Evolutionary conservation across 768 basidiomycete species (phyloP), one percentile per base, ranked within the genome.

Genomic region (Asterophora lycoperdoides): DNA sequence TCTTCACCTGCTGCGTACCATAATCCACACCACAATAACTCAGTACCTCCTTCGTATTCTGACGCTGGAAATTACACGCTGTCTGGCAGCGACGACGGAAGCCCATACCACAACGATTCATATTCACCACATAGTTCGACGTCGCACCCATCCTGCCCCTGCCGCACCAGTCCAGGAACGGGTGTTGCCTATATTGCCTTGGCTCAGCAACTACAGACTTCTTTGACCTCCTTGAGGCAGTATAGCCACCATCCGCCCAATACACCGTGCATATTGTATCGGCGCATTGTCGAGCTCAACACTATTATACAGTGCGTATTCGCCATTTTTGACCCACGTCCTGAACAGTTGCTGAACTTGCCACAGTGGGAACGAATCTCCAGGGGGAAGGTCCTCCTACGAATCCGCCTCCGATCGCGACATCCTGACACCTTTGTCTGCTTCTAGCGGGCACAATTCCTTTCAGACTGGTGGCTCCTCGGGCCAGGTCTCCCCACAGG

Each of bases 341-440:
- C 14, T 29, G 32, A 10, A 11, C 18, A 28, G 20, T 18, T 35
- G 19, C 41, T 36, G 43, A 48, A 35, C 32, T 52, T 50, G 44
- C 53, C 26, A 39, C 57, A 80, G 77, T 63, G 78, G 75, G 26
- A 72, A 68, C 57, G 78, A 81, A 66, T 69, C 71, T 57, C 70
- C 64, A 57, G 79, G 75, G 58, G 66, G 68, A 33, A 70, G 70
- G 39, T 65, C 74, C 40, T 68, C 76, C 32, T 82, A 82, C 60
- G 80, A 80, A 60, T 77, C 70, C 57, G 80, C 80, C 52, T 76
- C 81, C 3, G 86, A 84, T 58, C 82, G 78, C 57, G 85, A 86
- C 51, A 73, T 79, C 47, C 63, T 79, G 64, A 74, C 78, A 11
- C 77, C 79, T 1, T 62, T 77, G 42, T 79, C 77, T 35, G 73